Evolutionary conservation across 2,329 filamentous ascomycete genomes (phyloP), one percentile per base, ranked within the genome.

Genomic region (Fusarium euwallaceae): DNA sequence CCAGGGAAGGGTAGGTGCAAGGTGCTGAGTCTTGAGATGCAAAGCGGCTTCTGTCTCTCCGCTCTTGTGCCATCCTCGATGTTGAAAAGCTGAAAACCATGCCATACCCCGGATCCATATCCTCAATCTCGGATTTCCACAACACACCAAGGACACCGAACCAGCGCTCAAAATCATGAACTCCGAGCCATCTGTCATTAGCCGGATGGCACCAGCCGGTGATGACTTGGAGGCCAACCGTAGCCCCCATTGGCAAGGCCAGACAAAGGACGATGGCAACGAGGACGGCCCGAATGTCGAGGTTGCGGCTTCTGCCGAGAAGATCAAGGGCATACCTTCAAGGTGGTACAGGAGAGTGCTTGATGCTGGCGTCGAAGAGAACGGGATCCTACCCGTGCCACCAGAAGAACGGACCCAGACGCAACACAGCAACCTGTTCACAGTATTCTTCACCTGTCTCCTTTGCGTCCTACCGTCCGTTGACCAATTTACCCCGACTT

Each of bases 371-470:
- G 81, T 89, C 16, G 88, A 89, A 73, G 84, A 87, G 69, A 87
- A 88, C 69, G 90, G 90, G 5, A 85, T 90, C 75, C 85, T 84
- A 66, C 90, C 90, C 1, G 88, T 92, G 24, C 87, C 89, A 1
- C 70, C 86, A 24, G 86, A 89, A 64, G 82, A 88, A 70, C 84
- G 90, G 48, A 90, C 85, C 1, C 85, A 88, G 70, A 89, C 83
- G 10, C 83, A 85, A 39, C 88, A 88, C 73, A 84, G 84, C 79
- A 88, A 89, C 70, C 83, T 92, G 55, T 91, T 92, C 76, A 90
- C 89, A 4, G 83, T 91, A 27, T 91, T 90, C 84, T 90, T 91
- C 77, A 89, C 88, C 22, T 86, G 89, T 69, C 85, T 89, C 66
- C 83, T 88, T 51, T 90, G 88, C 76, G 83, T 90, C 9, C 78